phyloP scores from a whole-genome alignment of 2,329 filamentous ascomycete species.

The Diplodia corticola region DNA sequence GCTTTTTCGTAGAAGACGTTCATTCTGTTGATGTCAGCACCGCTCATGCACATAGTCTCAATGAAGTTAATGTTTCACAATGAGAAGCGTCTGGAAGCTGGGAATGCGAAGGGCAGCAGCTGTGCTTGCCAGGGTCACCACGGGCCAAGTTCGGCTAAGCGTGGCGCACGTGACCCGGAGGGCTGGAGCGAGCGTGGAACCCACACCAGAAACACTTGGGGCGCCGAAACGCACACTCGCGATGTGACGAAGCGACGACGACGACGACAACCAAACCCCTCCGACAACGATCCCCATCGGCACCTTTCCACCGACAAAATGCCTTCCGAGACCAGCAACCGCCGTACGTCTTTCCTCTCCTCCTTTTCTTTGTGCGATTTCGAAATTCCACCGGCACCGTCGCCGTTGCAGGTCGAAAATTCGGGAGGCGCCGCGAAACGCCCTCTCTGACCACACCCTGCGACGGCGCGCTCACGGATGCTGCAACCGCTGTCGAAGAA shows the following conservation, averaged over 20 bases:
- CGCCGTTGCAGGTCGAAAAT: not conserved
- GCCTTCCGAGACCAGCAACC: constrained; percentile 85
- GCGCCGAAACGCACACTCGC: constrained; percentile 18
- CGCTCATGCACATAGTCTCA: not conserved
- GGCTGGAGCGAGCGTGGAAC: not conserved
- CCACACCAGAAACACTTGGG: constrained; percentile 16
- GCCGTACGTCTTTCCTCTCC: constrained; percentile 66
- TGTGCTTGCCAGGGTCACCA: not conserved
- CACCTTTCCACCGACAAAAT: constrained; percentile 63
- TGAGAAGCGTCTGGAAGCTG: too few relatives aligned
- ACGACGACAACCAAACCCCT: constrained; percentile 8
- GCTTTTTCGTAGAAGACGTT: not conserved
- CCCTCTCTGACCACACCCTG: not conserved
- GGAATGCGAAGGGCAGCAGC: not conserved
- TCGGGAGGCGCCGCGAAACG: not conserved
- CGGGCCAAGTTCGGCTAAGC: not conserved
- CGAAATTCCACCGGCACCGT: not conserved
- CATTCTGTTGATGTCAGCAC: not conserved
- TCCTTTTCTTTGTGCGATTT: not conserved
- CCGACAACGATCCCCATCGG: not conserved
- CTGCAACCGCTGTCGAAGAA: not conserved
- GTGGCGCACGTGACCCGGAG: not conserved
- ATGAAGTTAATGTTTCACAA: not conserved
- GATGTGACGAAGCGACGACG: constrained; percentile 23
- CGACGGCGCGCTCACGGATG: not conserved